A percentile compares a stretch with the other conserved stretches of the same genome.
These are phyloP conservation scores for Striga hermonthica DNA, from an alignment of 305 asterid genomes.

Conservation along the genomic window DNA sequence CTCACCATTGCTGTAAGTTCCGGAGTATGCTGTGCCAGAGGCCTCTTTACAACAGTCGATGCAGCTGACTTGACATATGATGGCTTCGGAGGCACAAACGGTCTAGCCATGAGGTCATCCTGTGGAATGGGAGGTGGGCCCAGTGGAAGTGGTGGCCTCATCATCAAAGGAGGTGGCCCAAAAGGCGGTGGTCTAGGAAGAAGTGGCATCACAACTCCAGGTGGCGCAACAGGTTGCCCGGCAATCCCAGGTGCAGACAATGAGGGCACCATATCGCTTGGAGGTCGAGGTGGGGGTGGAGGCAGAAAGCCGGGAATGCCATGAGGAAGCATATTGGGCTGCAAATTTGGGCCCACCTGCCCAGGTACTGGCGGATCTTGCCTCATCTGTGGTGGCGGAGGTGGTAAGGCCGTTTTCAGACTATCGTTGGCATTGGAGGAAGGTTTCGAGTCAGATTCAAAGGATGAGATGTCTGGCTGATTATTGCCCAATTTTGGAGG, in stretches of 20 bases:
- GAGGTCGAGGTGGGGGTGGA: slow-evolving; percentile 55
- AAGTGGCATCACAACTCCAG: slow-evolving; percentile 74
- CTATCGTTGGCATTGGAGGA: slow-evolving; percentile 49
- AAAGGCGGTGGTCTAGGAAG: slow-evolving; percentile 78
- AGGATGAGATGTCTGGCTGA: slow-evolving; percentile 50
- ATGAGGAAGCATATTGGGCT: slow-evolving; percentile 60
- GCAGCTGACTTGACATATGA: slow-evolving; percentile 95
- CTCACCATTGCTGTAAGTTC: slow-evolving; percentile 97
- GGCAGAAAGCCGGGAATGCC: slow-evolving; percentile 60
- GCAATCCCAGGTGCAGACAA: slow-evolving; percentile 52
- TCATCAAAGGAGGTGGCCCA: slow-evolving; percentile 76
- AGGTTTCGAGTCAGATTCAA: slow-evolving; percentile 55
- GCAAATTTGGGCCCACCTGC: slow-evolving; percentile 50
- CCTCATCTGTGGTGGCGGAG: slow-evolving; percentile 65
- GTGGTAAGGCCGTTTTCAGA: slow-evolving; percentile 67
- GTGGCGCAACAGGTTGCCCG: slow-evolving; percentile 57
- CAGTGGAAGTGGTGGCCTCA: slow-evolving; percentile 96
- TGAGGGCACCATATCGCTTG: slow-evolving; percentile 66
- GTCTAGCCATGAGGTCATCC: slow-evolving; percentile 47
- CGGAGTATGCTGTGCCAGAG: slow-evolving; percentile 98
- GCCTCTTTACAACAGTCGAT: slow-evolving; percentile 97
- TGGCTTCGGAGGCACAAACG: slow-evolving; percentile 66
- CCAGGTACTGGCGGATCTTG: slow-evolving; percentile 64
- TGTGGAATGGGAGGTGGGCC: slow-evolving; percentile 92
- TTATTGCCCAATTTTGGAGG: slow-evolving; percentile 37